A percentile compares a stretch with the other conserved stretches of the same genome.
These are phyloP conservation scores for Shiraia bambusicola DNA, from an alignment of 2,329 filamentous ascomycete genomes.

Conservation along the genomic window DNA sequence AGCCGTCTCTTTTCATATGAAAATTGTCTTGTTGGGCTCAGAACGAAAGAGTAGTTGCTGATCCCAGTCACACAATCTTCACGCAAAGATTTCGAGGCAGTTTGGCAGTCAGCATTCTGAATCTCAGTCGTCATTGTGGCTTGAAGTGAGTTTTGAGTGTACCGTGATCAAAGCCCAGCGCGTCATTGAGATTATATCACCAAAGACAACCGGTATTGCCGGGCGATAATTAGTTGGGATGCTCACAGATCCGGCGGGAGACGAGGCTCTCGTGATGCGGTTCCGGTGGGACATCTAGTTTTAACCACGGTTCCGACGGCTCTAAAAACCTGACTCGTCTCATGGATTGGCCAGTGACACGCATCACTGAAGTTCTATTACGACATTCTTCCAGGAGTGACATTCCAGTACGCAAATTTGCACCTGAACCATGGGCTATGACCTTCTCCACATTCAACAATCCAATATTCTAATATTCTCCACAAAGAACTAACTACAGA, in stretches of 20 bases:
- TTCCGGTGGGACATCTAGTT: too few species aligned
- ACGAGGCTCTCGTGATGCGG: constrained; percentile 1
- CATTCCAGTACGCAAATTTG: neutral
- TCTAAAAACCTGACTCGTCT: neutral
- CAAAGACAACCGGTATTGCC: neutral
- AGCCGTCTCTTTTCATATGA: constrained; percentile 68
- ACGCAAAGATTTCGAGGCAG: neutral
- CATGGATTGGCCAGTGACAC: too few species aligned
- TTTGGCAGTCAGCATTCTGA: neutral
- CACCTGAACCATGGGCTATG: constrained; percentile 2
- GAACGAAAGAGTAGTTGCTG: constrained; percentile 7
- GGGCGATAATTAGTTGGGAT: neutral
- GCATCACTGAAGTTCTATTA: neutral
- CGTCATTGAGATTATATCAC: too few species aligned
- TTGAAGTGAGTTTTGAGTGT: neutral
- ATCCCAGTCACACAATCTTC: neutral
- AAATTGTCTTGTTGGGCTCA: constrained; percentile 8
- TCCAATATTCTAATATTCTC: constrained; percentile 49
- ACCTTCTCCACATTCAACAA: constrained; percentile 23
- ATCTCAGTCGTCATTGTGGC: neutral
- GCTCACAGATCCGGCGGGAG: constrained; percentile 5
- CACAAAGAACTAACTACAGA: constrained; percentile 74
- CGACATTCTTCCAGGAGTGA: neutral
- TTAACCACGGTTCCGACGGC: constrained; percentile 5
- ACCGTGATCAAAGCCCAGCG: too few species aligned